Evolutionary conservation across 371 early-diverging fungal species (phyloP), one percentile per base, ranked within the genome.

Genomic region (Mucor racemosus): DNA sequence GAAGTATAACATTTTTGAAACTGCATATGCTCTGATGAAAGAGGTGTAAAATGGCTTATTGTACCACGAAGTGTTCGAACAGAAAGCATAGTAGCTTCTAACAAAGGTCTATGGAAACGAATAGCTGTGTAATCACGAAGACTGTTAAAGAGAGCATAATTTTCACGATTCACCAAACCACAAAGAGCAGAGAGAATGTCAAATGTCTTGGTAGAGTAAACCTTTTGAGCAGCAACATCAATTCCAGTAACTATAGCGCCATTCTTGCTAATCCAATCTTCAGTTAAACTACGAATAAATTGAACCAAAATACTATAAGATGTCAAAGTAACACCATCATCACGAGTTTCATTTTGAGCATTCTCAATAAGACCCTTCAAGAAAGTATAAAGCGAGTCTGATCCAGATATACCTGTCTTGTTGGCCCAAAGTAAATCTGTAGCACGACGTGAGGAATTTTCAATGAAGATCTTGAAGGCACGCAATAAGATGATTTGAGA

Each of bases 211-310:
- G 62, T 58, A 8, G 70, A 41, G 44, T 76, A 79, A 1, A 61
- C 58, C 13, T 72, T 67, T 21, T 72, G 70, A 9, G 58, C 62
- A 31, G 57, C 44, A 15, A 54, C 41, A 42, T 73, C 70, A 7
- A 9, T 60, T 19, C 71, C 72, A 3, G 46, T 21, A 3, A 76
- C 58, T 4, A 67, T 33, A 5, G 44, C 35, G 5, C 62, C 60
- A 17, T 74, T 72, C 3, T 70, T 63, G 26, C 40, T 53, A 26
- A 79, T 76, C 82, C 82, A 82, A 14, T 82, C 75, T 42, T 82
- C 82, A 3, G 71, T 76, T 60, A 82, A 57, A n/a, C 55, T 75
- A 9, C 82, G 76, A 33, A 78, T 70, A 15, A 79, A 68, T 4
- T 68, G 61, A 35, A 82, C 62, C 11, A 76, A 58, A 5, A 68